Evolutionary conservation across 2,329 filamentous ascomycete species (phyloP), one percentile per base, ranked within the genome.

Genomic region (Dactylellina cionopaga): DNA sequence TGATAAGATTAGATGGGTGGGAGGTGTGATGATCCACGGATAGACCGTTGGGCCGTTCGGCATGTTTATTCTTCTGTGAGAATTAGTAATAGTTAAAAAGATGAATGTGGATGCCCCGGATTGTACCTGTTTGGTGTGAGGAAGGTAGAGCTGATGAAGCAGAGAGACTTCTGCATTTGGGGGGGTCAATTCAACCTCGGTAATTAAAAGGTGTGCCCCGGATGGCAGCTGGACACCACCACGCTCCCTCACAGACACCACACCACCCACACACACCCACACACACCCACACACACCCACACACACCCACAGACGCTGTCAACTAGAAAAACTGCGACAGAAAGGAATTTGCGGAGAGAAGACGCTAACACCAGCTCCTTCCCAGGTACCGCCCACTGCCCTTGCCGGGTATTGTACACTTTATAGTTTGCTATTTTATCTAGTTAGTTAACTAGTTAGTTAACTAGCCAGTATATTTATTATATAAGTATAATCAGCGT

Each of bases 161-260:
- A 33, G 29, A 33, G 11, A 11, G 35, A 39, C 17, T 39, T 13
- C 31, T 15, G 35, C 13, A 62, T 60, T 43, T 22, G 43, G 33
- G 31, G 60, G 24, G n/a, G n/a, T n/a, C 33, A 49, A 68, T 68
- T 68, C 63, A 68, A 68, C 63, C 63, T 68, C 63, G 63, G 63
- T 54, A 68, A 68, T 59, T 52, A 51, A 41, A 56, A 44, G 37
- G 49, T n/a, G 39, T 24, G 59, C 43, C 52, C 62, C 43, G 52
- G 49, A 58, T 58, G 62, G 62, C 27, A 58, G 51, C 60, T 65
- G 59, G 33, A n/a, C n/a, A n/a, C n/a, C n/a, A n/a, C n/a, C n/a
- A n/a, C n/a, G n/a, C 25, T 54, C 37, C 15, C 6, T 25, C 41
- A 19, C 9, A 41, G 19, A 7, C 15, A 15, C 44, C 44, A 11